Evolutionary conservation across 495 filamentous ascomycete species (phyloP).

Genomic region (Mytilinidion resinicola): DNA sequence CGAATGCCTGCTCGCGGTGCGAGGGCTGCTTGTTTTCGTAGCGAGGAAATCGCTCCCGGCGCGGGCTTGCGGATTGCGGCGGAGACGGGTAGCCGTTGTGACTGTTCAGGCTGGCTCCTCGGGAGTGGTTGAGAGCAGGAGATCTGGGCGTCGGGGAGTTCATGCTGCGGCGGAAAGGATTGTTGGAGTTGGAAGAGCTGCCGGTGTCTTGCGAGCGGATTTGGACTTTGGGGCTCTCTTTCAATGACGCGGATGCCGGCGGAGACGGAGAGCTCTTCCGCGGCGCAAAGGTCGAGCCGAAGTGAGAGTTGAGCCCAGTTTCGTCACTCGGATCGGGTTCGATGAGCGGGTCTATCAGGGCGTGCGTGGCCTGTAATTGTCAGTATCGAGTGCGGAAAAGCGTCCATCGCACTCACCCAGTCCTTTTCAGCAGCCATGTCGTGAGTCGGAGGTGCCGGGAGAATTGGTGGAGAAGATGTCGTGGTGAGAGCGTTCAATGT

Average conservation of each 20-base stretch:
- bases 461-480: not conserved
- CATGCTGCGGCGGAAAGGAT: slow-evolving; percentile 31
- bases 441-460: not conserved
- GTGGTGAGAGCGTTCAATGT: not conserved
- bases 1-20: slow-evolving; percentile 32
- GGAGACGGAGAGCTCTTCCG: slow-evolving; percentile 18
- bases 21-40: not conserved
- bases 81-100: slow-evolving; percentile 25
- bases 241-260: slow-evolving; percentile 23
- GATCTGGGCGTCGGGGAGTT: slow-evolving; percentile 15
- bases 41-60: slow-evolving; percentile 20
- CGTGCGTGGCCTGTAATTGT: slow-evolving; percentile 43
- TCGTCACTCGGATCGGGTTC: slow-evolving; percentile 49
- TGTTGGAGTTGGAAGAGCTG: slow-evolving; percentile 32
- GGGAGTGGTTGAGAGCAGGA: slow-evolving; percentile 30
- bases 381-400: slow-evolving; percentile 2
- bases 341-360: slow-evolving; percentile 53
- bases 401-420: slow-evolving; percentile 13
- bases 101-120: slow-evolving; percentile 12
- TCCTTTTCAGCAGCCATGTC: slow-evolving; percentile 24
- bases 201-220: slow-evolving; percentile 24
- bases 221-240: slow-evolving; percentile 3
- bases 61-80: slow-evolving; percentile 28
- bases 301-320: slow-evolving; percentile 47
- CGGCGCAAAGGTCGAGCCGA: slow-evolving; percentile 36